Conservation (phyloP, 768 basidiomycete genomes). For the Leccinum boreale region DNA sequence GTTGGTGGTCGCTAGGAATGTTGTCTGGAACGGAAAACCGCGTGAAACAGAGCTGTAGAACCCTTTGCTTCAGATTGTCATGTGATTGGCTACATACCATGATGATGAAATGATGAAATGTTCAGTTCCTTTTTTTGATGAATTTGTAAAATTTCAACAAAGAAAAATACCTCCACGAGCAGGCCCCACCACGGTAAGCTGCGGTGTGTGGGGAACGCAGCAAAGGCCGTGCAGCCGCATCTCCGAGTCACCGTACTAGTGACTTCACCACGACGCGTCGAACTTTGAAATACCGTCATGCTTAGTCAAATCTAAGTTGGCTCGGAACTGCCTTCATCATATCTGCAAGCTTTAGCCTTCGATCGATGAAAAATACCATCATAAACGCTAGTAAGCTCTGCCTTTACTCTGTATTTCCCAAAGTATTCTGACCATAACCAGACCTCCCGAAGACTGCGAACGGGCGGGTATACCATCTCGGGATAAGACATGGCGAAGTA, state of each 20-base stretch:
- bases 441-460: constrained; percentile 77
- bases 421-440: constrained; percentile 23
- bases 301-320: constrained; percentile 7
- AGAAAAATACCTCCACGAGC: not conserved
- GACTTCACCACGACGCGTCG: not conserved
- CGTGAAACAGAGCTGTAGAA: not conserved
- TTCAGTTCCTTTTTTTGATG: not conserved
- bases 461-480: constrained; percentile 77
- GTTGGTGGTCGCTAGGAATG: not conserved
- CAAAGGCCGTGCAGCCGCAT: not conserved
- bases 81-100: not conserved
- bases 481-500: constrained; percentile 70
- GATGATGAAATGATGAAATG: not conserved
- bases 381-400: constrained; percentile 62
- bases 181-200: not conserved
- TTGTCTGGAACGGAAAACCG: not conserved
- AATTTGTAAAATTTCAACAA: not conserved
- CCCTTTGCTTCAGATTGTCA: not conserved
- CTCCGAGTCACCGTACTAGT: too few relatives aligned
- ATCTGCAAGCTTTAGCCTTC: not conserved
- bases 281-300: not conserved
- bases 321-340: not conserved
- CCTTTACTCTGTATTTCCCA: not conserved
- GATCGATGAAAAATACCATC: constrained; percentile 56
- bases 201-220: not conserved